A percentile compares a stretch with the other conserved stretches of the same genome.
Conservation (phyloP, 495 filamentous ascomycete genomes). For the Trichoderma reesei region DNA sequence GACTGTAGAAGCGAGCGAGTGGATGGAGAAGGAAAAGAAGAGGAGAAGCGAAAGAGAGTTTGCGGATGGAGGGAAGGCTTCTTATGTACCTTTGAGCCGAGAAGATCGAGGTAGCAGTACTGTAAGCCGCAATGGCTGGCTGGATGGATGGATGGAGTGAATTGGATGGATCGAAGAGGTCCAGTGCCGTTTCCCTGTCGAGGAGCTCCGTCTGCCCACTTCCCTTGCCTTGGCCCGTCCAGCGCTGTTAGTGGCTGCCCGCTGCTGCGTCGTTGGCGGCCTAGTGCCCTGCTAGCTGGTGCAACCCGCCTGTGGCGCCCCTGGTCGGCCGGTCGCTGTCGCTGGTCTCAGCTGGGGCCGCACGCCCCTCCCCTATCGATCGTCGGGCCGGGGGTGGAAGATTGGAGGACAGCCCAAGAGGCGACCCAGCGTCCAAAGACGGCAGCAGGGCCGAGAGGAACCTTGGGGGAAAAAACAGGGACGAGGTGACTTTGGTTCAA, state of each 20-base stretch:
- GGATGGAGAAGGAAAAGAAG: not conserved
- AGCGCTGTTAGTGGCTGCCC: too few relatives aligned
- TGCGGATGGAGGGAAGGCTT: not conserved
- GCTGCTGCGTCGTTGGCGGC: too few relatives aligned
- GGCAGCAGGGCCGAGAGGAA: not conserved
- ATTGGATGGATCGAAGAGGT: not conserved
- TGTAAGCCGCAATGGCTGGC: not conserved
- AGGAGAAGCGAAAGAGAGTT: not conserved
- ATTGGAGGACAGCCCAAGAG: not conserved
- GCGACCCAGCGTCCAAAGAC: not conserved
- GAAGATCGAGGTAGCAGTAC: not conserved
- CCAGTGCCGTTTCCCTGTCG: too few relatives aligned
- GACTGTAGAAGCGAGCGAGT: slow-evolving; percentile 9
- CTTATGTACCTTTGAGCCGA: slow-evolving; percentile 3
- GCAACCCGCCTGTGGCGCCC: not conserved
- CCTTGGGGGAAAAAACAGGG: too few relatives aligned
- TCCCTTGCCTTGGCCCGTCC: too few relatives aligned
- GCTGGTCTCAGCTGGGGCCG: slow-evolving; percentile 5
- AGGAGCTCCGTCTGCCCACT: too few relatives aligned
- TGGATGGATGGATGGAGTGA: not conserved
- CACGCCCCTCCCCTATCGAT: slow-evolving; percentile 3
- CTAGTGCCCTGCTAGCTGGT: not conserved
- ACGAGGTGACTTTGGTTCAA: too few relatives aligned
- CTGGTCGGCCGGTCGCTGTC: not conserved
- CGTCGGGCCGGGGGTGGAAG: not conserved